These are phyloP conservation scores for Nicotiana attenuata DNA, from an alignment of 257 asterid genomes.

Conservation along the genomic window DNA sequence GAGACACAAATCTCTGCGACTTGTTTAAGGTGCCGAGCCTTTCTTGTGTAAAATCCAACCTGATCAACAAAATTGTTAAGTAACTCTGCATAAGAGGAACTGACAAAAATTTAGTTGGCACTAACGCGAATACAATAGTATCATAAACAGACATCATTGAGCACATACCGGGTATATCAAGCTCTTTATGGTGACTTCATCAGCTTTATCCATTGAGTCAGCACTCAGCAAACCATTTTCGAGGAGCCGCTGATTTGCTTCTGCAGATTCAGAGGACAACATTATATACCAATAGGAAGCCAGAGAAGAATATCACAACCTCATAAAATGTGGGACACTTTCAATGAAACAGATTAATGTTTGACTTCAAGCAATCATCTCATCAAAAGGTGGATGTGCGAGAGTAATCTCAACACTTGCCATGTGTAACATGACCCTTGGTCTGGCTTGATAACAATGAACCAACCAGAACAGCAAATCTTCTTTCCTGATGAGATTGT, in stretches of 20 bases:
- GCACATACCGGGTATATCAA: conserved; percentile 72
- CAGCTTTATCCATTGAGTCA: conserved; percentile 62
- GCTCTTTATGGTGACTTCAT: conserved; percentile 62
- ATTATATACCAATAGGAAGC: neutral
- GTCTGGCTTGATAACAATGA: conserved; percentile 96
- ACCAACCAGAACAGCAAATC: conserved; percentile 81
- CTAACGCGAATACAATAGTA: neutral
- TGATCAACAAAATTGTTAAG: conserved; percentile 20
- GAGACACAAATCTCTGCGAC: conserved; percentile 65
- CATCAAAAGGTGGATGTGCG: neutral
- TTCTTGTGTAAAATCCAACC: conserved; percentile 96
- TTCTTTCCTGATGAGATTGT: conserved; percentile 59
- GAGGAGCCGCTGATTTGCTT: conserved; percentile 82
- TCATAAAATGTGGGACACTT: neutral
- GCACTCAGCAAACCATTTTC: conserved; percentile 72
- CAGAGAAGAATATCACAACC: neutral
- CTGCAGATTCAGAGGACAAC: conserved; percentile 32
- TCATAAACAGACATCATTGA: conserved; percentile 8
- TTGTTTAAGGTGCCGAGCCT: conserved; percentile 84
- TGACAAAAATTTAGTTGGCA: neutral
- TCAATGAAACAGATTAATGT: neutral
- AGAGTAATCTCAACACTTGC: conserved; percentile 41
- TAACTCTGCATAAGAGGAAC: neutral
- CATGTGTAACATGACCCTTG: conserved; percentile 85
- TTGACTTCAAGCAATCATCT: neutral